Base-by-base conservation (phyloP, 169 alveolate genomes). In the Plasmodium chabaudi region DNA sequence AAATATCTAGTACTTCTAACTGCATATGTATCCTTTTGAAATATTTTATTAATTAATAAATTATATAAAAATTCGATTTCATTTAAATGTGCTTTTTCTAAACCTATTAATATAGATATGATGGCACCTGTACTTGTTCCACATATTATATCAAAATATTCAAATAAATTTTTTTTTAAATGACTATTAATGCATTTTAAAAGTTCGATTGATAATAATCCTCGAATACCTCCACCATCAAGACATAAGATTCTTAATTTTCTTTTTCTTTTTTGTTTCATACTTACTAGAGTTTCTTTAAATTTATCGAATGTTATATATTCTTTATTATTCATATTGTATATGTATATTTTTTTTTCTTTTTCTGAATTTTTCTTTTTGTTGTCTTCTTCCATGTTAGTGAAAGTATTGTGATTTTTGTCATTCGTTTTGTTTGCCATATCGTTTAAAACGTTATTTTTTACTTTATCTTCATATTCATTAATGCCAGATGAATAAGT, bases 181-280 rank as follows among this genome's bases (percentile, higher is more conserved):
- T 86, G 72, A 72, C 91, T 86, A 71, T 86, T 86, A 69, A 86
- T 82, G 9, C 69, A 70, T 82, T 89, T 90, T 69, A 96, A 67
- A 17, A 96, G 88, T 72, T 95, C 97, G 7, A 96, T 88, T 27
- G 96, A 94, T 61, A 96, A 71, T 6, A 96, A 95, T 5, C 97
- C 98, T 74, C 96, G 87, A 2, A 95, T 88, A 44, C 98, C 98
- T 7, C 98, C 98, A 7, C 98, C 98, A 68, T 96, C 98, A 0
- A 96, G 60, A 57, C 94, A 87, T 42, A 96, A 91, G 6, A 96
- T 92, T 17, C 97, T 86, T 61, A 96, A 84, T 21, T 94, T 94
- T 12, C 95, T 65, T 68, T 88, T 87, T 75, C 89, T 74, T 59
- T 87, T 55, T 10, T 27, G 70, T 53, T 91, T 77, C 69, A 91